Evolutionary conservation across 2,329 filamentous ascomycete species (phyloP), one percentile per base, ranked within the genome.

Genomic region (Zopfia rhizophila): DNA sequence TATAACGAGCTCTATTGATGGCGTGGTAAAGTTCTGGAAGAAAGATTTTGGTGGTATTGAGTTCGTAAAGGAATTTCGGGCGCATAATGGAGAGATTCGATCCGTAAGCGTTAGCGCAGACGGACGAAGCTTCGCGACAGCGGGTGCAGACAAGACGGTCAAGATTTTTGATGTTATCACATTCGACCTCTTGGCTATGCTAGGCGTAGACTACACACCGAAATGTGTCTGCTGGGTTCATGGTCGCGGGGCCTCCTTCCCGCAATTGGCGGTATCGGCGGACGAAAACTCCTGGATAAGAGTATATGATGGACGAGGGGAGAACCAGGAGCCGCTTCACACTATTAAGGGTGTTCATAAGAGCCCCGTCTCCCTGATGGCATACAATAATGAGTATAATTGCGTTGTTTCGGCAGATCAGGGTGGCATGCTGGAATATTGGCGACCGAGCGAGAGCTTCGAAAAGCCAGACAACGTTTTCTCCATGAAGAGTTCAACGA

Each of bases 1-100:
- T 25, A 94, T 99, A 53, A 99, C 94, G 1, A 90, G 89, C 51
- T 97, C 94, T 0, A 77, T 90, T 30, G 94, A 99, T 68, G 95
- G 95, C n/a, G 88, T 93, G 1, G 93, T 97, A 60, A 99, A 99
- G 73, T 99, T 99, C 72, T 99, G 94, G 94, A 99, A 99, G 77
- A 99, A 99, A 76, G 83, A 89, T 55, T 87, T 85, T 2, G 86
- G 90, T 23, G 90, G 90, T 1, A 89, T 99, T 47, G 95, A 99
- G 75, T 99, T 99, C 66, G 93, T 97, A 40, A 99, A 99, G 75
- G 92, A 99, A 75, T 99, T 96, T 76, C 88, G 87, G 66, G 92
- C 94, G 6, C 95, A 99, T 73, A 81, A 83, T 45, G 90, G 90
- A 38, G 90, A 95, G 66, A 90, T 97, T 65, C 85, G 80, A 50